Evolutionary conservation across 2,329 filamentous ascomycete genomes (phyloP), one percentile per base, ranked within the genome.

Genomic region (Eutypella sp.): DNA sequence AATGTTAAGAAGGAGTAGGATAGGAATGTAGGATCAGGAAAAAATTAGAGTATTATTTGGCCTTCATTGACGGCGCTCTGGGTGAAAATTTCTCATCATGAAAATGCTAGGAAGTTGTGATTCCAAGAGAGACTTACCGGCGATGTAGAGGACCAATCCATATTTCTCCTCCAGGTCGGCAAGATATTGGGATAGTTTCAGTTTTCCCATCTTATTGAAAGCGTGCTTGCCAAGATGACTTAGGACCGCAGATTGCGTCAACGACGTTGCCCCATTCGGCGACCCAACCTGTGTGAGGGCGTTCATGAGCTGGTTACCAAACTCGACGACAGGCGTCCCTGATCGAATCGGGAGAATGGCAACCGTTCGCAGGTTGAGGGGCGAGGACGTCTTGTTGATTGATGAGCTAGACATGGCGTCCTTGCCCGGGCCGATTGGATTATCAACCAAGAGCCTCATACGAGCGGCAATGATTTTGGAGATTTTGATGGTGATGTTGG

Each of bases 81-180:
- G 74, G 60, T 63, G 61, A 60, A 53, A 56, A 59, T 70, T 74
- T 71, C 64, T 80, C 76, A 79, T 79, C 75, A 79, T 75, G 44
- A 47, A 44, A 40, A 39, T 15, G 42, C 41, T 33, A 44, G 40
- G 23, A 36, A 33, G 40, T 22, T 29, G 19, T 24, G 18, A 39
- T 42, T 19, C 10, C 29, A 20, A 40, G 41, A 34, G 41, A 25
- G 9, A 64, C 75, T 71, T 74, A 85, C 81, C 81, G 42, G 92
- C 93, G 47, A 99, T 85, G 61, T 99, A 99, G 7, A 99, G 75
- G 2, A 99, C 90, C 57, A 99, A 81, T 1, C 92, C 90, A 58
- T 95, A 97, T 64, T 96, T 96, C 67, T 99, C 93, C 67, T 99
- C 93, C 10, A 99, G 74, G 59, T 99, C 93, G 2, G 95, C 93